Evolutionary conservation across 2,329 filamentous ascomycete genomes (phyloP), one percentile per base, ranked within the genome.

Genomic region (Fusarium longipes): DNA sequence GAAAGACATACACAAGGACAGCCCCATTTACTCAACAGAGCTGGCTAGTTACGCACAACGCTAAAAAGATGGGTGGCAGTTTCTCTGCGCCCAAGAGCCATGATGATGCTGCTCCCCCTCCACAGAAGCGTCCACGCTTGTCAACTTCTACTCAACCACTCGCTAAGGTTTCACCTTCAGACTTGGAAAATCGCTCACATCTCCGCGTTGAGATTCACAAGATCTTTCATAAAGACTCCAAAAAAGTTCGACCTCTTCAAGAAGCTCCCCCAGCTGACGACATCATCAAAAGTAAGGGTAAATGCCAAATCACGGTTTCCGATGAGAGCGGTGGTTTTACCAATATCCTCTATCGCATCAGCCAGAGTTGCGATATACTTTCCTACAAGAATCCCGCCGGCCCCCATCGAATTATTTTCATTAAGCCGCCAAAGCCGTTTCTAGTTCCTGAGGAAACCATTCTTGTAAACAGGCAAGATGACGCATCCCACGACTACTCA

Each of bases 21-120:
- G 78, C 83, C 57, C 84, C 85, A 62, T 87, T 84, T 75, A 82
- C 87, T 61, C 83, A 85, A 68, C 82, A 84, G 74, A 85, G 83
- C 73, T 86, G 82, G 83, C 78, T 82, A 65, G 80, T 78, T 63
- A 81, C 80, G 45, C 77, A 84, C 73, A 81, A 81, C 60, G 78
- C 80, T 62, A 80, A 83, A 71, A 71, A 74, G 60, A 84, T 84
- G 82, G 82, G 82, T 43, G 67, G 53, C 33, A 60, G 38, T 18
- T 61, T 73, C 47, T 74, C 72, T 40, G 65, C 70, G 35, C 70
- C 67, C 8, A 74, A 73, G 44, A 73, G 76, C 44, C 79, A 80
- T 56, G 77, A 79, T 40, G 73, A 76, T 57, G 67, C 66, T 33
- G 82, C 81, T 45, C 77, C 83, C 30, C 82, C 81, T 44, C 77